A percentile compares a stretch with the other conserved stretches of the same genome.
phyloP scores from a whole-genome alignment of 2,329 filamentous ascomycete species.

The Ploettnerulaceae sp. region DNA sequence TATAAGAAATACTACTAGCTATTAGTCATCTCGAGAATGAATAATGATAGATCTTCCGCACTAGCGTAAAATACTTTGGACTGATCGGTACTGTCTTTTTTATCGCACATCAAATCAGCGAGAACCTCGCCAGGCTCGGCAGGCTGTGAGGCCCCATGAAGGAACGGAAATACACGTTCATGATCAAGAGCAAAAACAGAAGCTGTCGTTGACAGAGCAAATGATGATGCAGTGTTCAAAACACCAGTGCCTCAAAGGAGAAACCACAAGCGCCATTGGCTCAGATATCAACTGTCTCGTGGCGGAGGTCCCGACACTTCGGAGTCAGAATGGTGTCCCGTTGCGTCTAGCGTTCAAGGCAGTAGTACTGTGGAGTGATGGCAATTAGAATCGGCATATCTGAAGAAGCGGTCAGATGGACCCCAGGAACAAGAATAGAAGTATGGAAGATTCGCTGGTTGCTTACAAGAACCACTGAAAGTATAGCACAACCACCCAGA shows the following conservation, averaged over 20 bases:
- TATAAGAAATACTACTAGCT: neutral
- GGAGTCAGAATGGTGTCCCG: conserved; percentile 3
- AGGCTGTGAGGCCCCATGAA: too few species aligned
- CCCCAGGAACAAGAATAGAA: neutral
- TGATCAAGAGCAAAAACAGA: neutral
- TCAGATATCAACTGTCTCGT: neutral
- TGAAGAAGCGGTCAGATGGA: conserved; percentile 8
- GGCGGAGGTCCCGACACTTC: conserved; percentile 1
- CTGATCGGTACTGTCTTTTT: too few species aligned
- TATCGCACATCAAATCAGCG: too few species aligned
- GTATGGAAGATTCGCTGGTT: neutral
- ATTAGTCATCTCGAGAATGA: neutral
- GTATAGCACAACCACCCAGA: neutral
- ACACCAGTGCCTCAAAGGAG: neutral
- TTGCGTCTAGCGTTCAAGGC: neutral
- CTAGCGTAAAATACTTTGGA: too few species aligned
- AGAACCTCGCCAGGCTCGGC: too few species aligned
- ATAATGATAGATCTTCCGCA: neutral
- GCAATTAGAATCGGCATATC: neutral
- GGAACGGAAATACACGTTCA: neutral
- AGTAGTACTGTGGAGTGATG: neutral
- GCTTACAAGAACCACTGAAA: neutral
- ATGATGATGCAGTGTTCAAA: neutral
- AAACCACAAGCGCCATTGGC: neutral
- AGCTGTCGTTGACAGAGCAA: neutral